Evolutionary conservation across 1,139 yeast species (phyloP).

Genomic region (Saccharomyces hybrid): DNA sequence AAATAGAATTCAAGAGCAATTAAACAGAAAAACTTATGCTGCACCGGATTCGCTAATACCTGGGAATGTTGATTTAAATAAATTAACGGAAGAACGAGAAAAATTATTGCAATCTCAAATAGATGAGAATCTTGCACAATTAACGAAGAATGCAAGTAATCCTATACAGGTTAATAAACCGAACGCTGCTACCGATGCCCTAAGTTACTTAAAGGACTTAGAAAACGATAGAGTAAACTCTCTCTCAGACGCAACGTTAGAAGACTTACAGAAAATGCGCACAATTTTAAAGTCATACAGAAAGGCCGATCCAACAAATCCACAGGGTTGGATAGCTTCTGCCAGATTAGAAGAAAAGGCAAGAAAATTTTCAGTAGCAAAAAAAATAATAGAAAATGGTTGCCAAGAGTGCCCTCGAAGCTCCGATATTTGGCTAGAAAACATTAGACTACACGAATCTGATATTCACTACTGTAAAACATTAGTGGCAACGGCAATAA

Average conservation of each 20-base stretch:
- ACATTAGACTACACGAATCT: conserved; percentile 53
- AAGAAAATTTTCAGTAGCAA: conserved; percentile 50
- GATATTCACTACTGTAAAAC: conserved; percentile 43
- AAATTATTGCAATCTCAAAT: conserved; percentile 32
- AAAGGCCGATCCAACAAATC: conserved; percentile 62
- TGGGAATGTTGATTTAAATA: conserved; percentile 30
- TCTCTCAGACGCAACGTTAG: conserved; percentile 10
- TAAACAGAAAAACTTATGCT: conserved; percentile 66
- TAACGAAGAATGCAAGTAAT: conserved; percentile 2
- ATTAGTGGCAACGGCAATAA: conserved; percentile 61
- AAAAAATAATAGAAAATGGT: conserved; percentile 58
- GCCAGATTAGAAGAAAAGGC: conserved; percentile 73
- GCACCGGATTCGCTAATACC: conserved; percentile 65
- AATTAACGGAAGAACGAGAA: conserved; percentile 34
- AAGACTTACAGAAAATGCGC: conserved; percentile 53
- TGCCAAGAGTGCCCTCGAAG: conserved; percentile 58
- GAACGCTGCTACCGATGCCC: conserved; percentile 29
- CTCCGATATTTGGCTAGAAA: conserved; percentile 81
- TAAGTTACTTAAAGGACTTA: conserved; percentile 36
- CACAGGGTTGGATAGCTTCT: conserved; percentile 83
- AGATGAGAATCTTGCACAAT: conserved; percentile 30
- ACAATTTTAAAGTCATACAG: conserved; percentile 59
- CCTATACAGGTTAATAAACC: background rate
- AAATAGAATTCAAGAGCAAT: conserved; percentile 53
- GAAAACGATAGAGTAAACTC: conserved; percentile 11